Evolutionary conservation across 495 filamentous ascomycete species (phyloP).

Genomic region (Aspergillus haitiensis): DNA sequence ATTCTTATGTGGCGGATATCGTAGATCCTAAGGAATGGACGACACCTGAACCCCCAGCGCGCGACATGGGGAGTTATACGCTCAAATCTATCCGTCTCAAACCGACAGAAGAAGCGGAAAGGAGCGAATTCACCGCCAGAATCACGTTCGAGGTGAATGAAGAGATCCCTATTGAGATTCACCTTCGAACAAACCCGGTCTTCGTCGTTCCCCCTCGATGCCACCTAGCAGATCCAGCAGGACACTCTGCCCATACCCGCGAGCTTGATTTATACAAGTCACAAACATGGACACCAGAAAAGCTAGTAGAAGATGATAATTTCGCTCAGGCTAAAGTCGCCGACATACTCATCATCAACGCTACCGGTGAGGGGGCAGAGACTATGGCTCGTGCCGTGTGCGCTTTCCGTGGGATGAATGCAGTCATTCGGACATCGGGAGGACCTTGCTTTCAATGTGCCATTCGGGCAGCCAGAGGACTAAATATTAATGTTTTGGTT

Average conservation of each 20-base stretch:
- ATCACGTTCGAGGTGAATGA: not conserved
- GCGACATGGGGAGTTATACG: not conserved
- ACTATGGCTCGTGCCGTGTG: conserved; percentile 5
- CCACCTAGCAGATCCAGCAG: not conserved
- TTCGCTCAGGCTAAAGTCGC: not conserved
- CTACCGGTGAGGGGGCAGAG: conserved; percentile 4
- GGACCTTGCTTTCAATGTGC: conserved; percentile 3
- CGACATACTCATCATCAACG: not conserved
- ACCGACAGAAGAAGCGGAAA: not conserved
- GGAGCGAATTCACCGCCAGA: not conserved
- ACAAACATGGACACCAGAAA: conserved; percentile 1
- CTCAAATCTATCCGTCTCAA: not conserved
- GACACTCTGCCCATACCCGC: not conserved
- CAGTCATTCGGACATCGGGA: not conserved
- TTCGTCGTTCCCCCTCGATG: not conserved
- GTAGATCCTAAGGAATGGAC: not conserved
- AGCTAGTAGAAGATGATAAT: conserved; percentile 1
- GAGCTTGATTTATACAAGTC: not conserved
- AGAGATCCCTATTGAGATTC: not conserved
- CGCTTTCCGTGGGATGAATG: conserved; percentile 2
- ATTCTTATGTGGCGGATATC: not conserved
- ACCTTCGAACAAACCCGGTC: not conserved
- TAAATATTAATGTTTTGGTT: not conserved
- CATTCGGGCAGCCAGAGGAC: not conserved
- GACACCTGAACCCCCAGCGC: not conserved